Evolutionary conservation across 2,329 filamentous ascomycete species (phyloP).

Genomic region (Lanzia echinophila): DNA sequence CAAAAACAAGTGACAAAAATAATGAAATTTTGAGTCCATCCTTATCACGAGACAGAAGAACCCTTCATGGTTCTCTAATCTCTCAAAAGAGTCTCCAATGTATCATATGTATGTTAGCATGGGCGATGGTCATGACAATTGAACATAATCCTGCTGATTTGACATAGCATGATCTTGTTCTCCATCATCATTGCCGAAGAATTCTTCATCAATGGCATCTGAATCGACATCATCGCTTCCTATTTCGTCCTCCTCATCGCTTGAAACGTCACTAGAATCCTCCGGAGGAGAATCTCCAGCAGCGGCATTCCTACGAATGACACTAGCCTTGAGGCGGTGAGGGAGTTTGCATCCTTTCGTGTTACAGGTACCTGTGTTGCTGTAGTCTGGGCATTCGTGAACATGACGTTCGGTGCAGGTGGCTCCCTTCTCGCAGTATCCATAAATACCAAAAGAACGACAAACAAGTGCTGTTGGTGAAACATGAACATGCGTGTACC

Average conservation of each 20-base stretch:
- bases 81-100: background rate
- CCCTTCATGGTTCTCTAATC: background rate
- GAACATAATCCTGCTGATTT: constrained; percentile 54
- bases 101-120: constrained; percentile 8
- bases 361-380: constrained; percentile 80
- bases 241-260: constrained; percentile 61
- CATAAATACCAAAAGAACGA: constrained; percentile 73
- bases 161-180: constrained; percentile 47
- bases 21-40: background rate
- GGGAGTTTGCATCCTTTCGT: constrained; percentile 75
- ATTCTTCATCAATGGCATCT: constrained; percentile 60
- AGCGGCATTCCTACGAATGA: constrained; percentile 58
- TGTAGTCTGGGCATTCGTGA: constrained; percentile 90
- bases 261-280: constrained; percentile 63
- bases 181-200: constrained; percentile 49
- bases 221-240: constrained; percentile 76
- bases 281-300: constrained; percentile 36
- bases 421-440: constrained; percentile 80
- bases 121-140: constrained; percentile 32
- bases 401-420: constrained; percentile 78
- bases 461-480: constrained; percentile 75
- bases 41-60: background rate
- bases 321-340: constrained; percentile 81
- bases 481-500: constrained; percentile 78
- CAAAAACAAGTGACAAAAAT: background rate